Evolutionary conservation across 805 yeast genomes (phyloP).

Genomic region (Cyberlindnera mississippiensis): DNA sequence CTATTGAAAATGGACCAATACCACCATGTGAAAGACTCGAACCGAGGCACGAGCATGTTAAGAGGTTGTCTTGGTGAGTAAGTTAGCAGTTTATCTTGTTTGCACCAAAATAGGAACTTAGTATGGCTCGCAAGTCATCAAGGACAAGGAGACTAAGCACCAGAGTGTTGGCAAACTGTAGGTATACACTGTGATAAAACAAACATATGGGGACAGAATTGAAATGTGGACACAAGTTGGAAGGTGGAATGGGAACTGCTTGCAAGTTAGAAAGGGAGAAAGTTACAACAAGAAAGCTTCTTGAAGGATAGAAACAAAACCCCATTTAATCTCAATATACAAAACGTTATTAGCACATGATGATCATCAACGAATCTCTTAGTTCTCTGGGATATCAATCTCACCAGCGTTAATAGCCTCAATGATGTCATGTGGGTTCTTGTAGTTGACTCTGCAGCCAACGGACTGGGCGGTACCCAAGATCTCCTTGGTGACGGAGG

Average conservation of each 20-base stretch:
- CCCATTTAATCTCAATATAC: constrained; percentile 24
- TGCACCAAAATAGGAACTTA: constrained; percentile 88
- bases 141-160: constrained; percentile 50
- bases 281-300: constrained; percentile 10
- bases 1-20: constrained; percentile 67
- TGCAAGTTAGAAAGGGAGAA: constrained; percentile 1
- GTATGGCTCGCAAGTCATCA: constrained; percentile 42
- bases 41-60: constrained; percentile 20
- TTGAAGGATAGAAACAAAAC: constrained; percentile 12
- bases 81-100: constrained; percentile 66
- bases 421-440: constrained; percentile 98
- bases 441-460: constrained; percentile 99
- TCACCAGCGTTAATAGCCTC: constrained; percentile 98
- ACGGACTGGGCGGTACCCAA: constrained; percentile 99
- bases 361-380: constrained; percentile 28
- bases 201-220: constrained; percentile 1
- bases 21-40: constrained; percentile 35
- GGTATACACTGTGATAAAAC: too few relatives aligned
- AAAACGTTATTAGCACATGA: constrained; percentile 20
- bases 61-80: constrained; percentile 65
- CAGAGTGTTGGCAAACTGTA: constrained; percentile 89
- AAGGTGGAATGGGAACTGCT: constrained; percentile 2
- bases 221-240: constrained; percentile 1
- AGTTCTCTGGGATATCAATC: constrained; percentile 85
- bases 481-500: constrained; percentile 97